Evolutionary conservation across 73 alveolate species (phyloP).

Genomic region (Durusdinium trenchii): DNA sequence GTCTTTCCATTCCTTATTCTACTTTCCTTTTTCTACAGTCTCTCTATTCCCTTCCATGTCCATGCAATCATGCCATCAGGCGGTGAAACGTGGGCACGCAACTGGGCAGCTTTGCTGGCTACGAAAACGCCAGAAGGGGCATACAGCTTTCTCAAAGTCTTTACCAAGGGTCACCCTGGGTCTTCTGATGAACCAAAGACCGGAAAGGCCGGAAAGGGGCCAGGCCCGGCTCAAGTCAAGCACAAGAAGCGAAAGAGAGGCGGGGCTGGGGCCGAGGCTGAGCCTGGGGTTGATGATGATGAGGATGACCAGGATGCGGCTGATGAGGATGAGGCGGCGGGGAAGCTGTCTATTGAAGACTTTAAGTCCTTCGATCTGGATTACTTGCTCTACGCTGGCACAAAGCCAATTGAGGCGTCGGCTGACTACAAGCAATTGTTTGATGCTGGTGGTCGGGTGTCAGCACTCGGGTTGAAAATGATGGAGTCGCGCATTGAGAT

Average conservation of each 20-base stretch:
- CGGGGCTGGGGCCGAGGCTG: not conserved
- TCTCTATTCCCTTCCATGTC: too few relatives aligned
- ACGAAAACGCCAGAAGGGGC: not conserved
- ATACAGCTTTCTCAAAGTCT: not conserved
- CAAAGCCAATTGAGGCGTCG: not conserved
- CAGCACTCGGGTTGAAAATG: not conserved
- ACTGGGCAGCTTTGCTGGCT: not conserved
- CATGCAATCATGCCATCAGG: too few relatives aligned
- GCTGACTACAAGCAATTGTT: not conserved
- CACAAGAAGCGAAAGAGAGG: not conserved
- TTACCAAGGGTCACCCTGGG: not conserved
- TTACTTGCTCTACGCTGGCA: not conserved
- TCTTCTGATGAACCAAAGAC: too few relatives aligned
- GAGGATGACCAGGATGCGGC: not conserved
- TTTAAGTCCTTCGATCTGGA: not conserved
- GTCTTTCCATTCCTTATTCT: too few relatives aligned
- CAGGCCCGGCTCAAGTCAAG: not conserved
- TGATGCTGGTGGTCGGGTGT: not conserved
- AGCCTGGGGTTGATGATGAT: not conserved
- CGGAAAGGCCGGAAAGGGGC: not conserved
- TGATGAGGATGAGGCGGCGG: not conserved
- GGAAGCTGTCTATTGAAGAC: not conserved
- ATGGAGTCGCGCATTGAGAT: not conserved
- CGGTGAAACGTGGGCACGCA: not conserved
- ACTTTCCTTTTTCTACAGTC: too few relatives aligned